Conservation (phyloP, 106 monocot genomes). For the Posidonia australis region DNA sequence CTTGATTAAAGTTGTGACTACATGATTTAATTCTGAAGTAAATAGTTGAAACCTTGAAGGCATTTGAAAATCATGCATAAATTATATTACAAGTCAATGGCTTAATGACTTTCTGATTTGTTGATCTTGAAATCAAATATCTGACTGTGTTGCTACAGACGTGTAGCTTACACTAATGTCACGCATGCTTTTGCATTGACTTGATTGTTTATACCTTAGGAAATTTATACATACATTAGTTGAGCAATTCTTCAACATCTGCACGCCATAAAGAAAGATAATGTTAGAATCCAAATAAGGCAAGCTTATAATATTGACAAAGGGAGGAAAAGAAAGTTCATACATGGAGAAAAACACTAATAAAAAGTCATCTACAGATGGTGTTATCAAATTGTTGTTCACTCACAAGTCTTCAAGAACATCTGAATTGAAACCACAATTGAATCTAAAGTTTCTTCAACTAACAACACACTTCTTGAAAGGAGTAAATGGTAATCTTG, state of each 20-base stretch:
- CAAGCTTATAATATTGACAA: not conserved
- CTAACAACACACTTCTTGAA: too few species aligned
- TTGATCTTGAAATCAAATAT: conserved; percentile 1
- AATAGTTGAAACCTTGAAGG: too few species aligned
- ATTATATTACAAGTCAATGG: not conserved
- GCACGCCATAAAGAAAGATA: not conserved
- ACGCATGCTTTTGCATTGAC: conserved; percentile 76
- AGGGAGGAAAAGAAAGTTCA: not conserved
- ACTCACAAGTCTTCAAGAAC: too few species aligned
- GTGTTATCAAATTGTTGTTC: conserved; percentile 73
- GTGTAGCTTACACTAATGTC: conserved; percentile 98
- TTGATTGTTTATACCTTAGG: conserved; percentile 82
- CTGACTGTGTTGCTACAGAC: conserved; percentile 67
- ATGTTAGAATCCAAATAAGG: not conserved
- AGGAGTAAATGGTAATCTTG: too few species aligned
- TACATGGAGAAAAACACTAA: conserved; percentile 96
- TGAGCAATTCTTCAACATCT: conserved; percentile 80
- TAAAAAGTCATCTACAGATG: conserved; percentile 93
- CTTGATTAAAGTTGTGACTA: too few species aligned
- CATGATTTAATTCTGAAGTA: too few species aligned
- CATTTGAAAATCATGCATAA: not conserved
- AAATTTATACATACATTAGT: conserved; percentile 62
- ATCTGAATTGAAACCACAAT: too few species aligned
- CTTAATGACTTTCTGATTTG: too few species aligned
- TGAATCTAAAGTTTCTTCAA: too few species aligned